phyloP scores from a whole-genome alignment of 1,139 yeast species.

The Yamadazyma spencermartinsiae region DNA sequence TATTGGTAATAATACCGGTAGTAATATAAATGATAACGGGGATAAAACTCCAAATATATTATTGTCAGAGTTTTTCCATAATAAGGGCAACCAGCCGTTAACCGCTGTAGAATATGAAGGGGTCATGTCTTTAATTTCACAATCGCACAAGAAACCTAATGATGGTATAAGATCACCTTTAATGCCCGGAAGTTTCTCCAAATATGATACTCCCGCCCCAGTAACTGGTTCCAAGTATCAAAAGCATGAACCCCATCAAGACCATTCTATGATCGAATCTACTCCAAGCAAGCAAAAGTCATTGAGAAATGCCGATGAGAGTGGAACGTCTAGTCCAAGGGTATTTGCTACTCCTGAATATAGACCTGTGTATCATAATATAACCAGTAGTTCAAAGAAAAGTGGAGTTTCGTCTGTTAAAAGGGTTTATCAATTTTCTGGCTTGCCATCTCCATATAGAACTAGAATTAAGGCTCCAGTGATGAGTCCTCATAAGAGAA shows the following conservation, averaged over 20 bases:
- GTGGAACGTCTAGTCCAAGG: conserved; percentile 9
- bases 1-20: neutral
- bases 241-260: neutral
- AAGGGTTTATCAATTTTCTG: conserved; percentile 61
- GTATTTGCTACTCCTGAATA: conserved; percentile 41
- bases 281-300: conserved; percentile 16
- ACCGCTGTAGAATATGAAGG: conserved; percentile 83
- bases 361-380: conserved; percentile 35
- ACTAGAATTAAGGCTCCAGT: conserved; percentile 42
- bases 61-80: conserved; percentile 69
- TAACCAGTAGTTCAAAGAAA: conserved; percentile 23
- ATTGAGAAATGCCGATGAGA: conserved; percentile 8
- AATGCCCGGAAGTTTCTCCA: conserved; percentile 18
- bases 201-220: conserved; percentile 9
- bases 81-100: conserved; percentile 74
- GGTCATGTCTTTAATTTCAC: conserved; percentile 58
- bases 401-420: conserved; percentile 27
- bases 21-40: neutral
- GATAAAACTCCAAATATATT: conserved; percentile 48
- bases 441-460: conserved; percentile 65
- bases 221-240: neutral
- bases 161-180: conserved; percentile 8
- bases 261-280: conserved; percentile 7
- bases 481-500: conserved; percentile 9
- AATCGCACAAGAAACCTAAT: conserved; percentile 15